Percentiles rank a stretch among this genome's conserved stretches.
phyloP scores from a whole-genome alignment of 1,284 basidiomycete species.

The Leccinum insolens region DNA sequence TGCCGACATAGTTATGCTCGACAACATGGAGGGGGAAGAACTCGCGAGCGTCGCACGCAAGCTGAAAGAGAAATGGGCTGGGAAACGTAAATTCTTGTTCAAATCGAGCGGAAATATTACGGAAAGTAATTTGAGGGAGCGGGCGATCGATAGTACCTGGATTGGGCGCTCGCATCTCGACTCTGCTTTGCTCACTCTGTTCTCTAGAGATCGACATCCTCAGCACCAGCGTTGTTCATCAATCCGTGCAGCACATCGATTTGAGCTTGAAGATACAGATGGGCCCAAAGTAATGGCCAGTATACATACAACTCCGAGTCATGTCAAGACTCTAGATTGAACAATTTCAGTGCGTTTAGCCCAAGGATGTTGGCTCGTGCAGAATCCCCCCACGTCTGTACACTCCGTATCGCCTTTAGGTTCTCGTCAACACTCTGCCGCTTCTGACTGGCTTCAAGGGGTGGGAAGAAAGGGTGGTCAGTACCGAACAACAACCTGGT shows the following conservation, averaged over 20 bases:
- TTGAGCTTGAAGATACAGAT: constrained; percentile 93
- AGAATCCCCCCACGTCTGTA: constrained; percentile 33
- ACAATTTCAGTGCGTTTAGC: constrained; percentile 70
- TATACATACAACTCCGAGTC: constrained; percentile 4
- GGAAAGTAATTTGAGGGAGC: constrained; percentile 75
- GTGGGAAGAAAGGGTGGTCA: too few species aligned
- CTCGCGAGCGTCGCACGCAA: constrained; percentile 69
- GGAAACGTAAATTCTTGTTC: constrained; percentile 81
- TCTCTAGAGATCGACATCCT: constrained; percentile 79
- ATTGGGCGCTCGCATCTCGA: background rate
- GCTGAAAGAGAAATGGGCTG: constrained; percentile 78
- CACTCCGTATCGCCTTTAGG: constrained; percentile 68
- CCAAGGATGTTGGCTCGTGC: constrained; percentile 66
- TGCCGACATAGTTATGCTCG: constrained; percentile 98
- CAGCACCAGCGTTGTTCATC: constrained; percentile 85
- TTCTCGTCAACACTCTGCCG: constrained; percentile 87
- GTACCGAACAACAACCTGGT: too few species aligned
- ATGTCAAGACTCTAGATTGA: constrained; percentile 44
- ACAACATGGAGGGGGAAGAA: constrained; percentile 86
- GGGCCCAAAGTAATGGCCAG: constrained; percentile 36
- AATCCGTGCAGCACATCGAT: constrained; percentile 90
- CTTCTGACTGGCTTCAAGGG: constrained; percentile 58
- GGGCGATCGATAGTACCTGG: constrained; percentile 72
- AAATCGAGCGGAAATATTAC: constrained; percentile 95
- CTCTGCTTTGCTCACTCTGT: constrained; percentile 6